A percentile compares a stretch with the other conserved stretches of the same genome.
phyloP scores from a whole-genome alignment of 164 flowering plant genomes.

The Saururus chinensis region DNA sequence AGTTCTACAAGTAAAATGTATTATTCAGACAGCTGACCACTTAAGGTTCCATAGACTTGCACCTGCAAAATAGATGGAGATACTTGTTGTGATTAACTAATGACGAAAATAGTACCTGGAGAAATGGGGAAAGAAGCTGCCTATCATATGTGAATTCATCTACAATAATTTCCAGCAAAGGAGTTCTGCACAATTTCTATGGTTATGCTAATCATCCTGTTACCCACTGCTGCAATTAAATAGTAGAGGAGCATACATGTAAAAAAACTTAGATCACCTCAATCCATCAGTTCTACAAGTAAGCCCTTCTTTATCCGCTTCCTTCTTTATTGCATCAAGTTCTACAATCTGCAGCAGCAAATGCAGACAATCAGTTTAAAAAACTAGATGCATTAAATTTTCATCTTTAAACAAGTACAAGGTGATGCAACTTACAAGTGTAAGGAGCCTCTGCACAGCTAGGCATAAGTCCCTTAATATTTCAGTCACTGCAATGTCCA shows the following conservation, averaged over 20 bases:
- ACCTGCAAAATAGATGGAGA: no score
- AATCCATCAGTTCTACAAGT: conserved; percentile 70
- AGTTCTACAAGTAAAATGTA: no score
- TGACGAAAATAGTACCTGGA: conserved; percentile 37
- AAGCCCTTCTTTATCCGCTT: conserved; percentile 43
- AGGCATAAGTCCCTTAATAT: conserved; percentile 26
- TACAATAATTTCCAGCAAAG: conserved; percentile 54
- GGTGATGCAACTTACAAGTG: conserved; percentile 31
- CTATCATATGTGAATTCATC: conserved; percentile 66
- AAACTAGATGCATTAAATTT: neutral
- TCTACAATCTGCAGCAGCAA: conserved; percentile 52
- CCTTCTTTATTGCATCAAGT: conserved; percentile 56
- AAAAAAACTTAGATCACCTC: conserved; percentile 36
- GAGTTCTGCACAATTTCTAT: conserved; percentile 42
- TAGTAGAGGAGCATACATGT: neutral
- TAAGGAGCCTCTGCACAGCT: conserved; percentile 43
- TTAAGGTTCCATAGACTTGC: no score
- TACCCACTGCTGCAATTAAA: neutral
- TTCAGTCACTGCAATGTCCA: conserved; percentile 36
- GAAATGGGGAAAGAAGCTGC: conserved; percentile 43
- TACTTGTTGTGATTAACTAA: no score
- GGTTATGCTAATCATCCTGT: neutral
- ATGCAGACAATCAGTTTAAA: neutral
- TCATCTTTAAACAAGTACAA: neutral
- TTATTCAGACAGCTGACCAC: no score